Percentiles rank a stretch among this genome's conserved stretches.
These are phyloP conservation scores for Petunia hybrid DNA, from an alignment of 305 asterid genomes.

Conservation along the genomic window DNA sequence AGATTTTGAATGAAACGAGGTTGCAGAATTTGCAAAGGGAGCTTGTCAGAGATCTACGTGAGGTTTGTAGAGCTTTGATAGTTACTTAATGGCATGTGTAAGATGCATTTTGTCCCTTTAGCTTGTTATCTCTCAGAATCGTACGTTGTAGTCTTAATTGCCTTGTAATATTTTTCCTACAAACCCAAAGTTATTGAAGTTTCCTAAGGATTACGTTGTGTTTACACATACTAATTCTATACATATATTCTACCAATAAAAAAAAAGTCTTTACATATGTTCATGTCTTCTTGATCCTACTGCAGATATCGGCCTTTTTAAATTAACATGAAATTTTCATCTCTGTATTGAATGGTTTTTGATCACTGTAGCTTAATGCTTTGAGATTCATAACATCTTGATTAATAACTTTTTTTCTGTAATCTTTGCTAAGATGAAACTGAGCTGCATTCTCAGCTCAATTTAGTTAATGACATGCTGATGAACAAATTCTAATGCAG, in stretches of 20 bases:
- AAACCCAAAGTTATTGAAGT: background rate
- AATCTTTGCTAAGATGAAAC: background rate
- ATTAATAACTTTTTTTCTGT: background rate
- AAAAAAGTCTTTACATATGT: background rate
- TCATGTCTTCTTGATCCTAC: constrained; percentile 12
- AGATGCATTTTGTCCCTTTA: background rate
- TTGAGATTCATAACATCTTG: background rate
- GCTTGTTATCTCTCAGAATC: background rate
- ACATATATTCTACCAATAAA: too few species aligned
- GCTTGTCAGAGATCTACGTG: constrained; percentile 85
- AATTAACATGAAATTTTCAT: constrained; percentile 5
- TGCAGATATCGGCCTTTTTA: background rate
- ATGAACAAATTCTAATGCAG: background rate
- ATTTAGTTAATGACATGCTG: background rate
- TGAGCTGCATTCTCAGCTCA: too few species aligned
- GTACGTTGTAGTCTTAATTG: background rate
- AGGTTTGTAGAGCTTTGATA: constrained; percentile 60
- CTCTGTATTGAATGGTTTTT: constrained; percentile 1
- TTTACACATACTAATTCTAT: background rate
- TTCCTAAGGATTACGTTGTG: constrained; percentile 16
- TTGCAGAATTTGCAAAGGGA: constrained; percentile 90
- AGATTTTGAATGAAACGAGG: constrained; percentile 93
- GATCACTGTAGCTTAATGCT: background rate
- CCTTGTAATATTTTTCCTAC: constrained; percentile 7
- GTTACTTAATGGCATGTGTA: background rate